These are phyloP conservation scores for Rubus idaeus DNA, from an alignment of 306 rosid species.

Conservation along the genomic window DNA sequence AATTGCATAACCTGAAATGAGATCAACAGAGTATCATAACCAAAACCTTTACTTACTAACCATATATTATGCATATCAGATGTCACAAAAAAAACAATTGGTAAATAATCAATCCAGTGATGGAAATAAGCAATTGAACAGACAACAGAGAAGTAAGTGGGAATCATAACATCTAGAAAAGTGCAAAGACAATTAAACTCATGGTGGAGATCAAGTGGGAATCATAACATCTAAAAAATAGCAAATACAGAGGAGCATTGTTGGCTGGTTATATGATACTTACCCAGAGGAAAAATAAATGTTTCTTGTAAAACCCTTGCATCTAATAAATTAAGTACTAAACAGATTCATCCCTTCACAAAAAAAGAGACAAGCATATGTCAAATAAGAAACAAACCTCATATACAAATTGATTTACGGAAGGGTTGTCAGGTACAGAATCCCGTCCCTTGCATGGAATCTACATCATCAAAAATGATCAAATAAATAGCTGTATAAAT, in stretches of 20 bases:
- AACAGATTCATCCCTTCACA: neutral
- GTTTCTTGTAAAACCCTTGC: neutral
- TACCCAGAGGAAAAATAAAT: neutral
- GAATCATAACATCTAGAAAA: neutral
- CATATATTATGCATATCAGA: neutral
- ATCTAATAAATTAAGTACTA: neutral
- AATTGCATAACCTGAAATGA: conserved; percentile 77
- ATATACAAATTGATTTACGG: conserved; percentile 84
- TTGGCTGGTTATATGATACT: neutral
- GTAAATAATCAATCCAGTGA: neutral
- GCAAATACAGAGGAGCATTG: neutral
- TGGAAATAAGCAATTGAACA: neutral
- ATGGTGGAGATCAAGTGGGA: neutral
- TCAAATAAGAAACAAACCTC: conserved; percentile 70
- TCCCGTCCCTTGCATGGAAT: conserved; percentile 93
- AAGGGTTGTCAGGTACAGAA: conserved; percentile 85
- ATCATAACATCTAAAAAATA: neutral
- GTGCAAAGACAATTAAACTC: neutral
- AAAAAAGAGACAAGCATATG: conserved; percentile 12
- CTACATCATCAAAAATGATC: conserved; percentile 51
- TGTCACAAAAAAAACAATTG: neutral
- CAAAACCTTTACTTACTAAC: neutral
- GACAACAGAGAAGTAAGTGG: neutral
- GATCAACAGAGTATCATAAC: conserved; percentile 9
- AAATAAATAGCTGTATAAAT: conserved; percentile 17